Conservation (phyloP, 2,329 filamentous ascomycete genomes). For the Cercospora sp. region DNA sequence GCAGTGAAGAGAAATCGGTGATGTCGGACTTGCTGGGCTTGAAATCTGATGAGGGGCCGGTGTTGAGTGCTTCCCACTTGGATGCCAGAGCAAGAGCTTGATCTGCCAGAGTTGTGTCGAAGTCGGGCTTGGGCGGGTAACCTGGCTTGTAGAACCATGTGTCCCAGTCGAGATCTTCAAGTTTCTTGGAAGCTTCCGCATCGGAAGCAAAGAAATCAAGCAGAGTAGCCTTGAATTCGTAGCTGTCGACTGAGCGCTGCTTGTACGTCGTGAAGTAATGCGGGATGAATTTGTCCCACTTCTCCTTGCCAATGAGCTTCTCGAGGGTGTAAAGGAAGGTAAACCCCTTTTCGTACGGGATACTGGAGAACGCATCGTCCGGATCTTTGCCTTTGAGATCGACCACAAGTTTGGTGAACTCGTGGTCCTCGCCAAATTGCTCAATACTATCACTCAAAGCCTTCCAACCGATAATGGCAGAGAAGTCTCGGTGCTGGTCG, state of each 20-base stretch:
- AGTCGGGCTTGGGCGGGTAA: slow-evolving; percentile 83
- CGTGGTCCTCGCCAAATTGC: slow-evolving; percentile 77
- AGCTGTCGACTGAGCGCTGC: slow-evolving; percentile 85
- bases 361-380: slow-evolving; percentile 88
- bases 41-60: slow-evolving; percentile 45
- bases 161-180: slow-evolving; percentile 83
- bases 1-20: slow-evolving; percentile 75
- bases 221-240: slow-evolving; percentile 88
- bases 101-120: slow-evolving; percentile 85
- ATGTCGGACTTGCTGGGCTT: slow-evolving; percentile 69
- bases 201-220: slow-evolving; percentile 79
- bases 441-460: slow-evolving; percentile 77
- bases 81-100: slow-evolving; percentile 78
- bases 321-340: slow-evolving; percentile 92
- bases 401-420: slow-evolving; percentile 88
- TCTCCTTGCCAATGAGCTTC: slow-evolving; percentile 76
- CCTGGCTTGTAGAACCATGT: slow-evolving; percentile 85
- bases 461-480: slow-evolving; percentile 95
- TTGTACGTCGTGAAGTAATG: slow-evolving; percentile 89
- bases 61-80: slow-evolving; percentile 68
- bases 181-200: slow-evolving; percentile 60
- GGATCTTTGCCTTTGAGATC: slow-evolving; percentile 88
- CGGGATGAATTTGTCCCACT: slow-evolving; percentile 93
- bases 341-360: slow-evolving; percentile 97
- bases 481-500: slow-evolving; percentile 85